These are phyloP conservation scores for Geotrichum restrictum DNA, from an alignment of 1,139 yeast genomes.

Conservation along the genomic window DNA sequence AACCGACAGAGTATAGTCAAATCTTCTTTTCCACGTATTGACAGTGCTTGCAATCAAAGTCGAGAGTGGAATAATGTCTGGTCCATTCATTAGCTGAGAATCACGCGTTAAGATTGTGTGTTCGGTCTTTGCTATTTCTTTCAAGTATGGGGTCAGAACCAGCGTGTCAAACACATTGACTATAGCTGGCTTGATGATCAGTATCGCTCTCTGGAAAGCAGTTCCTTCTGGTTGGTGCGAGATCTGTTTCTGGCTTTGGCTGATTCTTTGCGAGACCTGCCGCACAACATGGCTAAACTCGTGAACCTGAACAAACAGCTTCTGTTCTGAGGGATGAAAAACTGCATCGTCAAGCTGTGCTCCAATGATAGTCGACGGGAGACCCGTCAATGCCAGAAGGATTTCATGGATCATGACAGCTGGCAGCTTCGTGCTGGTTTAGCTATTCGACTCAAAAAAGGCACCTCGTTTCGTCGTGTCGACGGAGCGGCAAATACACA, in stretches of 20 bases:
- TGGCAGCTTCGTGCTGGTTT: background rate
- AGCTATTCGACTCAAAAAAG: no score
- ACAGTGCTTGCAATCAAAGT: constrained; percentile 1
- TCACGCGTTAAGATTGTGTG: constrained; percentile 7
- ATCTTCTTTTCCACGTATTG: constrained; percentile 6
- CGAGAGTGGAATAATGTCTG: constrained; percentile 6
- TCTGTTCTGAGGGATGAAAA: constrained; percentile 22
- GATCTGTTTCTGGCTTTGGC: constrained; percentile 2
- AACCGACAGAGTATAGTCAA: constrained; percentile 3
- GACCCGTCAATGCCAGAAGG: constrained; percentile 28
- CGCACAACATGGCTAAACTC: constrained; percentile 4
- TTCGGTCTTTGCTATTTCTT: constrained; percentile 11
- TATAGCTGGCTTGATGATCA: constrained; percentile 10
- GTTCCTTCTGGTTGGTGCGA: background rate
- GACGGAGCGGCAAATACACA: background rate
- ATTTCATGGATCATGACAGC: constrained; percentile 22
- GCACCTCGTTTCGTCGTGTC: background rate
- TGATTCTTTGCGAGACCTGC: constrained; percentile 4
- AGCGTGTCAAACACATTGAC: constrained; percentile 10
- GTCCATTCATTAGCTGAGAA: constrained; percentile 7
- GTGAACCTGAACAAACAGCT: constrained; percentile 22
- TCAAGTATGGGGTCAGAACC: constrained; percentile 11
- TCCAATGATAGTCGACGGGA: constrained; percentile 26
- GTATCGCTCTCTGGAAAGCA: constrained; percentile 8
- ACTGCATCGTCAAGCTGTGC: constrained; percentile 8